phyloP scores from a whole-genome alignment of 164 flowering plant species.

The Vitis cinerea region DNA sequence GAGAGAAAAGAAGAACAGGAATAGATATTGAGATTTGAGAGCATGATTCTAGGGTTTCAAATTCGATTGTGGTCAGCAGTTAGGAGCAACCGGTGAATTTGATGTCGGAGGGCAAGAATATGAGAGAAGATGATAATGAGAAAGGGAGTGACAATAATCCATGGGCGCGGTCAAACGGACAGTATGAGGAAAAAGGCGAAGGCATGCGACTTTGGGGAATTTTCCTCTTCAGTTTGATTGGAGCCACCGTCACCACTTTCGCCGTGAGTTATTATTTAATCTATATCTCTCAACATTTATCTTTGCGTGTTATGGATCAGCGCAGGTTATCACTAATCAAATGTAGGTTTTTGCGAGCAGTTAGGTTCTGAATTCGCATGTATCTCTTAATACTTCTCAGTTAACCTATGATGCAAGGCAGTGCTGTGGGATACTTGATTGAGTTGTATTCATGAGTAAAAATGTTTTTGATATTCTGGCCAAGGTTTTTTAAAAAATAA shows the following conservation, averaged over 20 bases:
- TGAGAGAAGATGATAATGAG: constrained; percentile 16
- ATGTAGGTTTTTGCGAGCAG: no score
- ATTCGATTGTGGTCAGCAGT: not conserved
- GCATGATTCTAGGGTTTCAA: constrained; percentile 12
- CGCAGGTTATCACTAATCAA: no score
- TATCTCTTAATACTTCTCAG: no score
- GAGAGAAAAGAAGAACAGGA: not conserved
- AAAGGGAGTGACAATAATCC: constrained; percentile 12
- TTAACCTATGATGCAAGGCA: no score
- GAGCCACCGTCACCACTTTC: constrained; percentile 72
- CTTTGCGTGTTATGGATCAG: no score
- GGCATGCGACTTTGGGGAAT: constrained; percentile 62
- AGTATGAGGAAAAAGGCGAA: constrained; percentile 21
- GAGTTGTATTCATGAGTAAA: no score
- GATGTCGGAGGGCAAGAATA: not conserved
- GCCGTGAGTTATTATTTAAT: constrained; percentile 36
- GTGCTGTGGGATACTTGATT: no score
- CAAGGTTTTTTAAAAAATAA: no score
- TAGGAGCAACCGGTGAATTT: not conserved
- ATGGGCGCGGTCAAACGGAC: constrained; percentile 21
- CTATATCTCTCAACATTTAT: no score
- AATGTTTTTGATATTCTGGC: no score
- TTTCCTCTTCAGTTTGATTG: constrained; percentile 59
- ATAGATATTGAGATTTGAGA: not conserved
- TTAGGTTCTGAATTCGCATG: no score